These are phyloP conservation scores for Dendrobium nobile DNA, from an alignment of 106 monocot genomes.

Conservation along the genomic window DNA sequence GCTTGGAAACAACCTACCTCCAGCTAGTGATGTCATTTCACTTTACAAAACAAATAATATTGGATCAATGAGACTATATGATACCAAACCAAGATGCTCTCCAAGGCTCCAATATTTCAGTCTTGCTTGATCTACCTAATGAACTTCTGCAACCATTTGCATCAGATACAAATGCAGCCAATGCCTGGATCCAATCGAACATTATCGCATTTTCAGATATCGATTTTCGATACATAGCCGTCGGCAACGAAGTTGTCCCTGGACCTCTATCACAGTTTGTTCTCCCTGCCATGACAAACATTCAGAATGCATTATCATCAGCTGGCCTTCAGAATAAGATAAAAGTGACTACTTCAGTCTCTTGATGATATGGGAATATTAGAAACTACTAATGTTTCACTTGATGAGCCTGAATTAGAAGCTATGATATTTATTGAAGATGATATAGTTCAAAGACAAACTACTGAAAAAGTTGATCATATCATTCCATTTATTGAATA, in stretches of 20 bases:
- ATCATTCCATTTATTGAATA: too few species aligned
- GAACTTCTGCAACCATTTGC: constrained; percentile 14
- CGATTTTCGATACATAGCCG: neutral
- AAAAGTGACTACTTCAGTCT: neutral
- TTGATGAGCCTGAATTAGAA: too few species aligned
- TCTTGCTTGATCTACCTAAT: constrained; percentile 24
- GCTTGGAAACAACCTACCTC: constrained; percentile 36
- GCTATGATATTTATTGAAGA: too few species aligned
- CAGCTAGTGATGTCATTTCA: constrained; percentile 15
- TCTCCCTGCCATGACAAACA: neutral
- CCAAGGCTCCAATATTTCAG: constrained; percentile 26
- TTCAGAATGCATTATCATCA: neutral
- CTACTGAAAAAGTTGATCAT: too few species aligned
- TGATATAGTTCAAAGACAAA: too few species aligned
- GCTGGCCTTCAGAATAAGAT: neutral
- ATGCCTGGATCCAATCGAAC: constrained; percentile 22
- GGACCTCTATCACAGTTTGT: neutral
- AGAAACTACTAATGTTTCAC: too few species aligned
- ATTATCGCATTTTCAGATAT: neutral
- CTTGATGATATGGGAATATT: too few species aligned
- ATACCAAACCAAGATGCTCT: constrained; percentile 17
- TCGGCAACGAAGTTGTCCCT: neutral
- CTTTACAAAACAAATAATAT: constrained; percentile 33
- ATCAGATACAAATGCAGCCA: constrained; percentile 3
- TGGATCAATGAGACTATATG: constrained; percentile 26